Conservation (phyloP, 2,329 filamentous ascomycete genomes). For the Pseudogymnoascus sp. region DNA sequence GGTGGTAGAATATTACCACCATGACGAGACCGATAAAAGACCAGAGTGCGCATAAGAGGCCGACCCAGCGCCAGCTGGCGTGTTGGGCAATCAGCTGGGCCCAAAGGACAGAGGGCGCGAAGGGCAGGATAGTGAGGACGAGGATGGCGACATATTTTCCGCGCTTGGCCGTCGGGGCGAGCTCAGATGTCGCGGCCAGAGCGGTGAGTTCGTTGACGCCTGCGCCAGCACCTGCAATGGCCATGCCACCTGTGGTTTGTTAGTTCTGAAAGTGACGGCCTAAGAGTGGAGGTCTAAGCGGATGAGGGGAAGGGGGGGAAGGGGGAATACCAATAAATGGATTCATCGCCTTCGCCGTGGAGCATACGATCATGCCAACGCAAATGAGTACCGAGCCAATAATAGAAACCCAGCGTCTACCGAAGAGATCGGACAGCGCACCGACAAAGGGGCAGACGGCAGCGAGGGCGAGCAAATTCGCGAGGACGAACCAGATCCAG, state of each 20-base stretch:
- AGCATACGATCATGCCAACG: conserved; percentile 50
- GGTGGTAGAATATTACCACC: conserved; percentile 43
- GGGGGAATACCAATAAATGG: conserved; percentile 45
- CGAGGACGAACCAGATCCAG: conserved; percentile 31
- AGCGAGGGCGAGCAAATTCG: conserved; percentile 47
- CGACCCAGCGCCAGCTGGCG: conserved; percentile 44
- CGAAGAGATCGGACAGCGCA: conserved; percentile 53
- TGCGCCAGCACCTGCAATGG: conserved; percentile 53
- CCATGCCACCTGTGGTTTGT: conserved; percentile 34
- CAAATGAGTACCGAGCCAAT: conserved; percentile 45
- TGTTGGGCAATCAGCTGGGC: conserved; percentile 45
- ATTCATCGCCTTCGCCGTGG: conserved; percentile 50
- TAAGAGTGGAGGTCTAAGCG: background rate
- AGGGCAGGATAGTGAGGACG: conserved; percentile 52
- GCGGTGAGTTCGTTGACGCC: conserved; percentile 62
- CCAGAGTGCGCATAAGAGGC: conserved; percentile 44
- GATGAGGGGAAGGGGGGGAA: too few relatives aligned
- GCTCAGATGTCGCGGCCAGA: conserved; percentile 57
- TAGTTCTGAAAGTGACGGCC: background rate
- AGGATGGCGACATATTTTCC: conserved; percentile 51
- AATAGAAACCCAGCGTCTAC: conserved; percentile 50
- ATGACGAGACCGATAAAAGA: conserved; percentile 42
- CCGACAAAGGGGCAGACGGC: conserved; percentile 57
- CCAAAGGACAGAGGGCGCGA: conserved; percentile 52
- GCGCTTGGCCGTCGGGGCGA: conserved; percentile 56